phyloP scores from a whole-genome alignment of 1,139 yeast species.

The Suhomyces guaymorum region DNA sequence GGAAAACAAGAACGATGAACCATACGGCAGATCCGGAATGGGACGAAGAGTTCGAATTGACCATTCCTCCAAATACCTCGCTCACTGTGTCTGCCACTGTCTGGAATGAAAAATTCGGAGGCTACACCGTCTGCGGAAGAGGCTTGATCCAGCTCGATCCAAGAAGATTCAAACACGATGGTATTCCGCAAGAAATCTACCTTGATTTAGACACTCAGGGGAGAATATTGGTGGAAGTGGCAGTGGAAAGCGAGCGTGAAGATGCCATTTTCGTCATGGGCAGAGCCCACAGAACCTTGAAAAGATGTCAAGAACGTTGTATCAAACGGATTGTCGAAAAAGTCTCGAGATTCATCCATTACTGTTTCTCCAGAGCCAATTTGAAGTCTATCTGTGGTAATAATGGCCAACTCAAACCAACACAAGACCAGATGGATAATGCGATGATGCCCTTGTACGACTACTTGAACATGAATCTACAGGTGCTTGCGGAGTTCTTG shows the following conservation, averaged over 20 bases:
- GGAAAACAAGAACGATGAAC: constrained; percentile 66
- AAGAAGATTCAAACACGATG: constrained; percentile 63
- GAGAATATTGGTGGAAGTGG: constrained; percentile 58
- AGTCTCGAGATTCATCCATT: constrained; percentile 44
- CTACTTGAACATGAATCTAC: constrained; percentile 69
- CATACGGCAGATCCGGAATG: constrained; percentile 74
- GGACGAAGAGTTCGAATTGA: constrained; percentile 84
- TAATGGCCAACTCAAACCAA: constrained; percentile 46
- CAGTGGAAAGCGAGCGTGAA: constrained; percentile 74
- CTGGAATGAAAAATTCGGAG: constrained; percentile 68
- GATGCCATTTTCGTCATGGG: constrained; percentile 83
- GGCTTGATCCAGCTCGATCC: constrained; percentile 67
- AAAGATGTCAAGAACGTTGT: constrained; percentile 63
- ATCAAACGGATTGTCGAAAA: constrained; percentile 68
- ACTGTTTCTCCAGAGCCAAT: constrained; percentile 45
- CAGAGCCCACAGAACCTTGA: constrained; percentile 64
- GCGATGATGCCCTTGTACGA: constrained; percentile 76
- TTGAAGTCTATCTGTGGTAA: constrained; percentile 56
- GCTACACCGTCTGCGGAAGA: constrained; percentile 71
- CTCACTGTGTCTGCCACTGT: constrained; percentile 58
- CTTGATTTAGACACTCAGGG: constrained; percentile 73
- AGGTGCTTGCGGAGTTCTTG: constrained; percentile 63
- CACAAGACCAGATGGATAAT: constrained; percentile 59
- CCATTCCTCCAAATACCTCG: constrained; percentile 40
- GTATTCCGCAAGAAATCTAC: constrained; percentile 61